These are phyloP conservation scores for Fagopyrum esculentum DNA, from an alignment of 148 eudicot species.

Conservation along the genomic window DNA sequence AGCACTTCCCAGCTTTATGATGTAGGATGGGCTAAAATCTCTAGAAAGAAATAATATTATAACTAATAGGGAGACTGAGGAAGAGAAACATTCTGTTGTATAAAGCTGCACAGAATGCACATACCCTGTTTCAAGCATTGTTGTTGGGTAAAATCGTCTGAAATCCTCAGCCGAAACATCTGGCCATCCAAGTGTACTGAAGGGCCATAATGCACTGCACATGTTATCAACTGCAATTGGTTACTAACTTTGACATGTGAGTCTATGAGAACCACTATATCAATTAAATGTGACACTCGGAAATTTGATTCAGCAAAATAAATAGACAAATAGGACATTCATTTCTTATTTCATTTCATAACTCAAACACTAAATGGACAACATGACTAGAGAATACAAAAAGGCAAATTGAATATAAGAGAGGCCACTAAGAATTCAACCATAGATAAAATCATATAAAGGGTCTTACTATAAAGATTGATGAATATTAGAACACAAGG, in stretches of 20 bases:
- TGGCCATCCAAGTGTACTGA: conserved; percentile 99
- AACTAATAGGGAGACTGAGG: not conserved
- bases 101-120: conserved; percentile 6
- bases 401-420: not conserved
- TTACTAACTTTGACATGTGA: not conserved
- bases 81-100: not conserved
- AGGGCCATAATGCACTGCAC: conserved; percentile 85
- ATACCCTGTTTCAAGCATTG: conserved; percentile 98
- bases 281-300: not conserved
- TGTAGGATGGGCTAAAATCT: not conserved
- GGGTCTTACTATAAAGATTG: not conserved
- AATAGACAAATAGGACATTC: not conserved
- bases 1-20: not conserved
- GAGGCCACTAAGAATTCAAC: not conserved
- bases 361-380: not conserved
- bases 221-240: conserved; percentile 15
- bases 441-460: not conserved
- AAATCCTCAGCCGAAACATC: conserved; percentile 77
- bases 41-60: not conserved
- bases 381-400: not conserved
- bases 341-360: not conserved
- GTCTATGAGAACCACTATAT: not conserved
- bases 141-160: conserved; percentile 77
- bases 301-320: not conserved
- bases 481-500: not conserved